A percentile compares a stretch with the other conserved stretches of the same genome.
phyloP scores from a whole-genome alignment of 2,329 filamentous ascomycete species.

The Colletotrichum salicis region DNA sequence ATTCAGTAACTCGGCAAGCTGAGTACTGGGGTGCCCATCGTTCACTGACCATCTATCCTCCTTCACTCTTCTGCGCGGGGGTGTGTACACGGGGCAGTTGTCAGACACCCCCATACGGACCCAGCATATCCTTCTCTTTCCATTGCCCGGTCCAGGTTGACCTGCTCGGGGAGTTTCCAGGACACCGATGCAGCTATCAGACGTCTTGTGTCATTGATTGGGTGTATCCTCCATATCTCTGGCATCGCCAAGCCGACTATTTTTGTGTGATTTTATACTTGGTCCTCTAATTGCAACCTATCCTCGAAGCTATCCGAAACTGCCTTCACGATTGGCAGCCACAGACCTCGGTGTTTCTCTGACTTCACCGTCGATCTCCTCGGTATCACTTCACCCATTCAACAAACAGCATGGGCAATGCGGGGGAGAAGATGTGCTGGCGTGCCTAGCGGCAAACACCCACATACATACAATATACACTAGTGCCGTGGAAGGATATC shows the following conservation, averaged over 20 bases:
- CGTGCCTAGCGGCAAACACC: background rate
- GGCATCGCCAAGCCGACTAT: background rate
- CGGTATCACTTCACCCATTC: background rate
- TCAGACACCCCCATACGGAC: background rate
- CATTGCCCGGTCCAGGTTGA: background rate
- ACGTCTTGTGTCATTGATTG: background rate
- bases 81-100: background rate
- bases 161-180: background rate
- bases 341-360: background rate
- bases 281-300: background rate
- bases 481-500: background rate
- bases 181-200: background rate
- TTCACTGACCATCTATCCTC: background rate
- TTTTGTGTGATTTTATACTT: background rate
- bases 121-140: background rate
- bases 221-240: background rate
- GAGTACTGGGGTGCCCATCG: background rate
- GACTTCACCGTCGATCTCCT: background rate
- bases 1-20: background rate
- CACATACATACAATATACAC: background rate
- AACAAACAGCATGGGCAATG: background rate
- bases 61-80: background rate
- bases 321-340: background rate
- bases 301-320: background rate
- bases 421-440: background rate